Evolutionary conservation across 257 asterid species (phyloP), one percentile per base, ranked within the genome.

Genomic region (Ballota nigra): DNA sequence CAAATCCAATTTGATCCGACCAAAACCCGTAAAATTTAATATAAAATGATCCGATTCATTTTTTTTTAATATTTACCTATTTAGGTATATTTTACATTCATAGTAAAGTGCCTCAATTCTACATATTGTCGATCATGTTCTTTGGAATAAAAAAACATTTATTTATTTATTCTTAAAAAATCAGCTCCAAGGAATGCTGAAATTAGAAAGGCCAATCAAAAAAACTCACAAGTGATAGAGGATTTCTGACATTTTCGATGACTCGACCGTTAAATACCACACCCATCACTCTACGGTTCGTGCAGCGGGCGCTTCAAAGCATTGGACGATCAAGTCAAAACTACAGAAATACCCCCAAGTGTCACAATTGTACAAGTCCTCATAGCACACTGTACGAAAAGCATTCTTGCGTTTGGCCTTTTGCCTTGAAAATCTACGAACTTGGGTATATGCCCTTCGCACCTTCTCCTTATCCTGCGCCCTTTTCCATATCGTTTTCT

Each of bases 381-480:
- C 9, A 28, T 2, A 55, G 77, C 65, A 47, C 22, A 69, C 66
- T 38, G 77, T 47, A 67, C 8, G 53, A 15, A 75, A 10, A 16
- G 49, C 72, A 71, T 38, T 19, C 2, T 40, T 4, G 19, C 8
- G 6, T 31, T 7, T 3, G 63, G 7, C 23, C 11, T 40, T n/a
- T 20, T 15, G 12, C 10, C 31, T 52, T 45, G 51, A 53, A 64
- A 26, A 69, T 74, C 40, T 55, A 15, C 23, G 56, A 13, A 41
- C 66, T 69, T 74, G 7, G 77, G 97, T 57, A 89, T 91, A 87
- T 91, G 75, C 92, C 76, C 38, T 81, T 60, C 73, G 87, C 81
- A 84, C 82, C 83, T 78, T 76, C 86, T 64, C 64, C 81, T 84
- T 81, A 79, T 84, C 83, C 91, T 65, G 78, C 63, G 51, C 81